Conservation (phyloP, 1,139 yeast species). For the Candida labiduridarum region DNA sequence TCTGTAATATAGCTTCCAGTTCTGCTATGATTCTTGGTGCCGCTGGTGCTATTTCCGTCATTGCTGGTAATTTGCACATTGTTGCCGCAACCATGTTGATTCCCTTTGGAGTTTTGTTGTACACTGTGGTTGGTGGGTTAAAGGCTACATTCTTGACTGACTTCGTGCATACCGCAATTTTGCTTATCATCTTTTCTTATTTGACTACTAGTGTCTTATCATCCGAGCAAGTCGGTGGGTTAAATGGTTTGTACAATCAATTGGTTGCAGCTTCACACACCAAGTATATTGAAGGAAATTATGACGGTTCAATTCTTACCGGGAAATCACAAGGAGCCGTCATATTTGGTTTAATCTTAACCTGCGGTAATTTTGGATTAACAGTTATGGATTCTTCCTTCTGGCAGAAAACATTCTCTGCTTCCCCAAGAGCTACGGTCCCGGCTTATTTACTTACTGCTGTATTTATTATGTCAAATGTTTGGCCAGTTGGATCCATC, state of each 20-base stretch:
- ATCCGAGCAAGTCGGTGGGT: constrained; percentile 30
- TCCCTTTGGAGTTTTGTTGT: constrained; percentile 39
- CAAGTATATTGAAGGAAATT: constrained; percentile 32
- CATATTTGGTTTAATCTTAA: constrained; percentile 31
- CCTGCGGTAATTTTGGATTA: constrained; percentile 32
- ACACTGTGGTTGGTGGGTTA: constrained; percentile 43
- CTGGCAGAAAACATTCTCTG: constrained; percentile 39
- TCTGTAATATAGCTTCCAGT: constrained; percentile 34
- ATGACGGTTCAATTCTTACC: constrained; percentile 36
- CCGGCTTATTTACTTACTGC: constrained; percentile 43
- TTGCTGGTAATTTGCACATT: constrained; percentile 35
- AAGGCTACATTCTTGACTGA: constrained; percentile 44
- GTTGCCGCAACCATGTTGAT: constrained; percentile 36
- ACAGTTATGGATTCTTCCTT: constrained; percentile 35
- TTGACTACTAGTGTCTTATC: constrained; percentile 28
- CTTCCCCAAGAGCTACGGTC: constrained; percentile 34
- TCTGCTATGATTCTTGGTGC: constrained; percentile 40
- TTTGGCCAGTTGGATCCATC: constrained; percentile 33
- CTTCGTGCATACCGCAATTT: constrained; percentile 36
- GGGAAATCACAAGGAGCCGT: constrained; percentile 36
- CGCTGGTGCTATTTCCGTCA: constrained; percentile 34
- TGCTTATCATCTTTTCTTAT: constrained; percentile 31
- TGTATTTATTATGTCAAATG: constrained; percentile 30
- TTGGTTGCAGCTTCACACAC: constrained; percentile 19
- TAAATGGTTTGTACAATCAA: constrained; percentile 29